Evolutionary conservation across 805 yeast species (phyloP).

Genomic region (Wickerhamomyces sydowiorum): DNA sequence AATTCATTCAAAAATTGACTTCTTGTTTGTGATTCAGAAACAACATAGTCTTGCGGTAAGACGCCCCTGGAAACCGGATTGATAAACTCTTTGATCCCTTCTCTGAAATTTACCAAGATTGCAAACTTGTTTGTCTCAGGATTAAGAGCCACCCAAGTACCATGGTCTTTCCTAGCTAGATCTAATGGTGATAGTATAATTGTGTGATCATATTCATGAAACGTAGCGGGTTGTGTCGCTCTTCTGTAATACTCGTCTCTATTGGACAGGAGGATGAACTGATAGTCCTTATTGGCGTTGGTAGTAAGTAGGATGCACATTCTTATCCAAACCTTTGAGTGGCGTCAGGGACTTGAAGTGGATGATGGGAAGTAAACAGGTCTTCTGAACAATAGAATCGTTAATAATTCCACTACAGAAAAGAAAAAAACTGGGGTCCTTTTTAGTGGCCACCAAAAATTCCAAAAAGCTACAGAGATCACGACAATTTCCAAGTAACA

Average conservation of each 20-base stretch:
- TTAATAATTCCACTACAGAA: no score
- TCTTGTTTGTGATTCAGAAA: conserved; percentile 16
- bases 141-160: conserved; percentile 88
- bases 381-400: no score
- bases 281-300: conserved; percentile 64
- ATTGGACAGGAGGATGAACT: conserved; percentile 73
- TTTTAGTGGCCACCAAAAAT: no score
- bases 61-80: conserved; percentile 38
- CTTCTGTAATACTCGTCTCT: conserved; percentile 81
- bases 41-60: conserved; percentile 35
- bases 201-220: conserved; percentile 27
- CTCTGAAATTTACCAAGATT: conserved; percentile 71
- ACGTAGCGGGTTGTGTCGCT: conserved; percentile 55
- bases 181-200: conserved; percentile 65
- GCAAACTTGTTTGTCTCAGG: conserved; percentile 51
- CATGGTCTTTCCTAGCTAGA: conserved; percentile 64
- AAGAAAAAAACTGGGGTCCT: no score
- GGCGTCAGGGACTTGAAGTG: not conserved
- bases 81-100: conserved; percentile 25
- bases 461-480: no score
- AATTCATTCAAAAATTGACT: conserved; percentile 18
- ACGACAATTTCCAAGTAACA: no score
- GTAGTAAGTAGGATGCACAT: conserved; percentile 83
- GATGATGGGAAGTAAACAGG: not conserved
- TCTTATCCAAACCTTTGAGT: not conserved